phyloP scores from a whole-genome alignment of 495 filamentous ascomycete species.

The Aspergillus diversus region DNA sequence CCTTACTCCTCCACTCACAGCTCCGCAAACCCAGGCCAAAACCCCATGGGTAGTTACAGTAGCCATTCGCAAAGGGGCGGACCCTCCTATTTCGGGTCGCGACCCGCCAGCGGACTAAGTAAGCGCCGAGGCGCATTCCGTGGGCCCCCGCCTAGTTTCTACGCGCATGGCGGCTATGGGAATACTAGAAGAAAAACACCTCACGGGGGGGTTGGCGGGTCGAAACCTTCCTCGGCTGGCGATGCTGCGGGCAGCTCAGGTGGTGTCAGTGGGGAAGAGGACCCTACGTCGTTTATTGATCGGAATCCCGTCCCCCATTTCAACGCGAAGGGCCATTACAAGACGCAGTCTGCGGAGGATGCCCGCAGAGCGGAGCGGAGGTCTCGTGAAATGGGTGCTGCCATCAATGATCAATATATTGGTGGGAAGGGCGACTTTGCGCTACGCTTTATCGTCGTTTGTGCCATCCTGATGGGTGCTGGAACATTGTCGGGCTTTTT shows the following conservation, averaged over 20 bases:
- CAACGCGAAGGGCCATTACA: conserved; percentile 68
- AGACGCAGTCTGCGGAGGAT: conserved; percentile 67
- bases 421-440: conserved; percentile 39
- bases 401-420: conserved; percentile 35
- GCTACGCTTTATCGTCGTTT: conserved; percentile 50
- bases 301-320: conserved; percentile 65
- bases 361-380: conserved; percentile 47
- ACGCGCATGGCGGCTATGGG: conserved; percentile 68
- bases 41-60: conserved; percentile 50
- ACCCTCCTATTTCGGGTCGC: conserved; percentile 59
- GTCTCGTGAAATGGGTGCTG: conserved; percentile 25
- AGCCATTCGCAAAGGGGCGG: conserved; percentile 45
- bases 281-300: conserved; percentile 45
- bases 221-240: conserved; percentile 26
- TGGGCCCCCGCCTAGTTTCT: conserved; percentile 91
- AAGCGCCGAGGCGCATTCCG: conserved; percentile 72
- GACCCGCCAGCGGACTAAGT: conserved; percentile 79
- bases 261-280: conserved; percentile 34
- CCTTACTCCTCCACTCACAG: conserved; percentile 34
- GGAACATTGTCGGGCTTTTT: conserved; percentile 29
- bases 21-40: conserved; percentile 40
- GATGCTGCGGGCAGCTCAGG: conserved; percentile 31
- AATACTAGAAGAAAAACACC: conserved; percentile 16
- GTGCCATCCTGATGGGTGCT: conserved; percentile 39
- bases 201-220: neutral